phyloP scores from a whole-genome alignment of 495 filamentous ascomycete genomes.

The Corynascus novoguineensis region DNA sequence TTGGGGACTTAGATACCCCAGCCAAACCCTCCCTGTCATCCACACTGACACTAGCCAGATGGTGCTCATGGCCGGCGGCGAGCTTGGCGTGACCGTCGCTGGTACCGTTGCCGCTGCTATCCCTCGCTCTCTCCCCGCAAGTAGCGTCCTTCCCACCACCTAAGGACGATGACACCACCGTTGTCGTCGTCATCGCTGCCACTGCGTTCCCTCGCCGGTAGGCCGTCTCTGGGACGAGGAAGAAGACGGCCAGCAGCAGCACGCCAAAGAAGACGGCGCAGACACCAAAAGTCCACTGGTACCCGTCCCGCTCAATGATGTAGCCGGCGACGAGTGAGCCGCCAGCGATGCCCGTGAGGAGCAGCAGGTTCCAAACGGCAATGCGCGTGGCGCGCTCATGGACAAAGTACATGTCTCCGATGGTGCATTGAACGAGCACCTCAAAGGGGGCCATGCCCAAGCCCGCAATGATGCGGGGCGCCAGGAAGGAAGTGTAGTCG shows the following conservation, averaged over 20 bases:
- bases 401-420: conserved; percentile 57
- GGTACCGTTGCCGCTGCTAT: no score
- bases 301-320: conserved; percentile 49
- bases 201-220: conserved; percentile 38
- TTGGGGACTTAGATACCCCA: conserved; percentile 10
- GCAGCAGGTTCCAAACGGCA: conserved; percentile 59
- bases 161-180: conserved; percentile 5
- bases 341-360: conserved; percentile 49
- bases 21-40: conserved; percentile 14
- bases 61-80: conserved; percentile 17
- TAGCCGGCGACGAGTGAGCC: conserved; percentile 49
- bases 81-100: no score
- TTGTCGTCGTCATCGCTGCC: conserved; percentile 18
- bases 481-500: conserved; percentile 58
- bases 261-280: conserved; percentile 51
- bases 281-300: conserved; percentile 51
- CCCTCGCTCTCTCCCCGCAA: no score
- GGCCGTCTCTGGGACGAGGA: conserved; percentile 51
- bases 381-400: conserved; percentile 61
- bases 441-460: conserved; percentile 56
- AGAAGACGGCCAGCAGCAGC: conserved; percentile 41
- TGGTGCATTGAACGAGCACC: conserved; percentile 50
- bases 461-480: conserved; percentile 41
- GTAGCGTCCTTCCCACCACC: no score
- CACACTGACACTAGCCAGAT: conserved; percentile 10